Evolutionary conservation across 306 rosid genomes (phyloP).

Genomic region (Glycyrrhiza uralensis): DNA sequence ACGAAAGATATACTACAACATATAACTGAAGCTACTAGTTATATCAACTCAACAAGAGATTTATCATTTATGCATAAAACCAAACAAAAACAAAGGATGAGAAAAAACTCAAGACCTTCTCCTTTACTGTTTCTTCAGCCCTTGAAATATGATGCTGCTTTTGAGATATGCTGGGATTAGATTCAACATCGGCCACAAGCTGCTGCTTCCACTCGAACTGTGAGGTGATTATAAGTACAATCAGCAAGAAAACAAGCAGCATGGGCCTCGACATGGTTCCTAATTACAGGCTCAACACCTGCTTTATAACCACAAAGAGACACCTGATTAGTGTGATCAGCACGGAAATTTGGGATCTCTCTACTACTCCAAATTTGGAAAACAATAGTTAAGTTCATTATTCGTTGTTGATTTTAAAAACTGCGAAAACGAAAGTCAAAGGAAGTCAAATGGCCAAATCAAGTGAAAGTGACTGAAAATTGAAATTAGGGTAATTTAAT

Average conservation of each 20-base stretch:
- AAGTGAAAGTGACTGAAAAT: neutral
- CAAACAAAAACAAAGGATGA: neutral
- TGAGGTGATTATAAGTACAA: constrained; percentile 83
- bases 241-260: constrained; percentile 72
- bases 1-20: neutral
- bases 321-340: neutral
- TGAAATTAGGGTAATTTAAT: constrained; percentile 18
- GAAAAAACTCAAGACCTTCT: constrained; percentile 55
- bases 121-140: constrained; percentile 69
- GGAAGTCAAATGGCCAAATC: neutral
- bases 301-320: constrained; percentile 9
- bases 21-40: neutral
- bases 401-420: neutral
- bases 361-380: neutral
- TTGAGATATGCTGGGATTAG: constrained; percentile 42
- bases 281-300: constrained; percentile 46
- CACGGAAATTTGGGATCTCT: neutral
- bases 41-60: neutral
- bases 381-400: neutral
- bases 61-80: neutral
- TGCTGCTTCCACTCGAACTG: constrained; percentile 90
- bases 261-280: constrained; percentile 73
- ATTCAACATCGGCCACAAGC: constrained; percentile 63
- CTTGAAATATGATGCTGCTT: constrained; percentile 62
- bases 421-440: neutral